A percentile compares a stretch with the other conserved stretches of the same genome.
Conservation (phyloP, 2,329 filamentous ascomycete species). For the Canariomyces notabilis region DNA sequence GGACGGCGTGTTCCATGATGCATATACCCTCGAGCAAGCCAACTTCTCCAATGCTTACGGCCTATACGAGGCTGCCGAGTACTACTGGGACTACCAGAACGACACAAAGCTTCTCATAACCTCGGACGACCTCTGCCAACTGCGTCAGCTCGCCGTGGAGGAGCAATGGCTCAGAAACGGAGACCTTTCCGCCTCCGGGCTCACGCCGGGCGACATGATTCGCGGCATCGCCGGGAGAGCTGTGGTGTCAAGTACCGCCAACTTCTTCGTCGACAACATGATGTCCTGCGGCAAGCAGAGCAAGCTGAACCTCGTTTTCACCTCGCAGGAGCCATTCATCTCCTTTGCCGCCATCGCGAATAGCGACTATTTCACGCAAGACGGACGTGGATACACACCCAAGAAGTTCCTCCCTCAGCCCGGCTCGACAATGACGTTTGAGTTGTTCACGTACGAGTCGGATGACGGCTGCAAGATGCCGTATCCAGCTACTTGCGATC, state of each 20-base stretch:
- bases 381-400: constrained; percentile 48
- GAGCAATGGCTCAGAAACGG: constrained; percentile 56
- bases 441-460: constrained; percentile 47
- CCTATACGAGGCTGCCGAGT: constrained; percentile 53
- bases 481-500: too few relatives aligned
- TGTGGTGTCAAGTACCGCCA: constrained; percentile 41
- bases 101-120: constrained; percentile 41
- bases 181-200: constrained; percentile 55
- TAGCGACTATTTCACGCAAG: constrained; percentile 37
- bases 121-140: constrained; percentile 44
- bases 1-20: constrained; percentile 34
- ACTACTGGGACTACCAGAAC: constrained; percentile 47
- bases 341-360: constrained; percentile 47
- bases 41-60: constrained; percentile 47
- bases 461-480: not conserved
- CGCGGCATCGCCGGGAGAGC: constrained; percentile 51
- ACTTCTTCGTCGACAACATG: constrained; percentile 40
- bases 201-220: constrained; percentile 35
- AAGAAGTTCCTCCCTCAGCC: constrained; percentile 55
- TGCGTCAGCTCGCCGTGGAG: constrained; percentile 59
- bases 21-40: constrained; percentile 32
- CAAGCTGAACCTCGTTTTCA: constrained; percentile 51
- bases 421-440: constrained; percentile 70
- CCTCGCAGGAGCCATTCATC: constrained; percentile 50
- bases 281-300: constrained; percentile 34